Evolutionary conservation across 1,284 basidiomycete species (phyloP), one percentile per base, ranked within the genome.

Genomic region (Serendipita sp.): DNA sequence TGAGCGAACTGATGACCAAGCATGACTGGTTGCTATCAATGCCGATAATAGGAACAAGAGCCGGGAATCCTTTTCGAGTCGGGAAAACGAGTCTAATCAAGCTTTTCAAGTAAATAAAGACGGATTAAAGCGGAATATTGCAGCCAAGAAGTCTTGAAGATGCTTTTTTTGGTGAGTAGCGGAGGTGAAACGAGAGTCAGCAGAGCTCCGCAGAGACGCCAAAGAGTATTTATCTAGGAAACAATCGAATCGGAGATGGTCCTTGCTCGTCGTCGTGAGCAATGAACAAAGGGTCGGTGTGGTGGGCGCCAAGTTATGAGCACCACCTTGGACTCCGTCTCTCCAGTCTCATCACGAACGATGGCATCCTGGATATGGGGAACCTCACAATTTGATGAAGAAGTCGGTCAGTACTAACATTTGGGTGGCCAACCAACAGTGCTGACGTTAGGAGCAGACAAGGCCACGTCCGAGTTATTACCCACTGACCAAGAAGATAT

Each of bases 401-500:
- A 84, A 63, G 74, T 89, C 63, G 87, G 87, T 88, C 68, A 71
- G 84, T 71, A 45, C 22, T 29, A 42, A 22, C n/a, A 12, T 42
- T 5, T 53, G 6, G 41, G 29, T 32, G 42, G n/a, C n/a, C 45
- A 17, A 61, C 55, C 61, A 13, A 65, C 64, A 12, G 65, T 12
- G 6, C 60, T 65, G 32, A 64, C 53, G 29, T 60, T 32, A 50
- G 47, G 4, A 60, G 44, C 68, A 92, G 92, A 93, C 76, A 93
- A 91, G 76, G 90, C 91, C 47, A 95, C 93, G 26, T 93, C 91
- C 12, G 91, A 94, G 72, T 78, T 93, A 35, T 75, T 93, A 61
- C 91, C 92, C 45, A 77, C 81, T 61, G 88, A 87, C 55, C 74
- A 82, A 62, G 92, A 95, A 72, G 93, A 98, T 73, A 94, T 98